Percentiles rank a stretch among this genome's conserved stretches.
Conservation (phyloP, 495 filamentous ascomycete species). For the Durotheca rogersii region DNA sequence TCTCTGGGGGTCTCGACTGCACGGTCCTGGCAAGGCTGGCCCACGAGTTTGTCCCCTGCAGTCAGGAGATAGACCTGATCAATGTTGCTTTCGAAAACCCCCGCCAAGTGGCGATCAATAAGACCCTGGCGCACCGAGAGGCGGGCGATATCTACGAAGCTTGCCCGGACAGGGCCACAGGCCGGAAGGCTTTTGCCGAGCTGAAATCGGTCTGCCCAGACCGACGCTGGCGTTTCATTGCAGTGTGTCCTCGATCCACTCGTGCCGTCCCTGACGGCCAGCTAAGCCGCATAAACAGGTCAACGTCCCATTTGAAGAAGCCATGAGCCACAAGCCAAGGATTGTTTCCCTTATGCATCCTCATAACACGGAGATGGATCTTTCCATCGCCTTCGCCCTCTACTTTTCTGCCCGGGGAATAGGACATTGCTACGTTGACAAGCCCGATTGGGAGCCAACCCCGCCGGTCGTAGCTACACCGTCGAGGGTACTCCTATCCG, state of each 20-base stretch:
- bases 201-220: conserved; percentile 68
- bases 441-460: conserved; percentile 16
- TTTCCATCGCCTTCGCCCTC: conserved; percentile 89
- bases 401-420: conserved; percentile 88
- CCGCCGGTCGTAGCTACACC: conserved; percentile 60
- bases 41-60: conserved; percentile 72
- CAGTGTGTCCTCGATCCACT: conserved; percentile 40
- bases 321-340: conserved; percentile 62
- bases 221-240: conserved; percentile 77
- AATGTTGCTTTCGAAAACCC: conserved; percentile 98
- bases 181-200: conserved; percentile 71
- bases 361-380: conserved; percentile 97
- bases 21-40: conserved; percentile 78
- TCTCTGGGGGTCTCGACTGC: conserved; percentile 94
- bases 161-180: conserved; percentile 90
- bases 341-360: conserved; percentile 81
- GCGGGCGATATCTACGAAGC: conserved; percentile 61
- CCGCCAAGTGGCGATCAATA: conserved; percentile 44
- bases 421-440: conserved; percentile 49
- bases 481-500: conserved; percentile 84
- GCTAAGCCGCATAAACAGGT: conserved; percentile 51
- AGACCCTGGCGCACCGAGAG: conserved; percentile 12
- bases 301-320: conserved; percentile 79
- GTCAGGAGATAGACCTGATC: conserved; percentile 77
- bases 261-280: not conserved